phyloP scores from a whole-genome alignment of 202 grass and related monocot species.

The Cymbopogon flexuosus region DNA sequence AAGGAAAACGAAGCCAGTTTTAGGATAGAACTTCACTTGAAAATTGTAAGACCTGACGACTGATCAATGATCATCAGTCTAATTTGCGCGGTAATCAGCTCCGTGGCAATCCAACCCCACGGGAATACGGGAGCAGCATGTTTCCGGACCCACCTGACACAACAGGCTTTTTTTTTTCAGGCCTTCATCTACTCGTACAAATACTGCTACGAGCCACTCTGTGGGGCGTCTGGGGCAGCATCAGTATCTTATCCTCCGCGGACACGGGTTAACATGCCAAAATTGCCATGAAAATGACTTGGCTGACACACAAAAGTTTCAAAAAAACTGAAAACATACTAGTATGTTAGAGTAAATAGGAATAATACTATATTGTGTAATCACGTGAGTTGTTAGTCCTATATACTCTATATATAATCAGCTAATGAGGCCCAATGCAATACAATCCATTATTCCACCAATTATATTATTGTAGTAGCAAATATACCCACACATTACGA shows the following conservation, averaged over 20 bases:
- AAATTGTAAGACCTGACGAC: not conserved
- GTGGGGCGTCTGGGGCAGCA: not conserved
- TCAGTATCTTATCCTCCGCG: not conserved
- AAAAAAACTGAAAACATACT: not conserved
- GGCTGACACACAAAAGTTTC: not conserved
- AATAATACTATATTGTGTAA: too few relatives aligned
- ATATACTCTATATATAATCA: too few relatives aligned
- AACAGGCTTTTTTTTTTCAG: too few relatives aligned
- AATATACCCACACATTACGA: too few relatives aligned
- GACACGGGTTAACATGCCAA: constrained; percentile 16
- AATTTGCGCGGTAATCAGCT: not conserved
- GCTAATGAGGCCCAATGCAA: too few relatives aligned
- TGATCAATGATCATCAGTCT: not conserved
- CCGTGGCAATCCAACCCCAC: not conserved
- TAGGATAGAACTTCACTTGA: not conserved
- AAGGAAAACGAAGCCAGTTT: not conserved
- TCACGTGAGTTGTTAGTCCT: too few relatives aligned
- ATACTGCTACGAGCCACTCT: not conserved
- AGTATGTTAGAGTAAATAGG: too few relatives aligned
- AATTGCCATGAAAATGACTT: constrained; percentile 10
- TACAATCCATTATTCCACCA: too few relatives aligned
- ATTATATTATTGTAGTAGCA: too few relatives aligned
- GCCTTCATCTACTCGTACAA: constrained; percentile 4
- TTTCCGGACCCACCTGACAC: not conserved
- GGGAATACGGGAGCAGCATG: not conserved